Evolutionary conservation across 345 rosid genomes (phyloP), one percentile per base, ranked within the genome.

Genomic region (Erodium maritimum): DNA sequence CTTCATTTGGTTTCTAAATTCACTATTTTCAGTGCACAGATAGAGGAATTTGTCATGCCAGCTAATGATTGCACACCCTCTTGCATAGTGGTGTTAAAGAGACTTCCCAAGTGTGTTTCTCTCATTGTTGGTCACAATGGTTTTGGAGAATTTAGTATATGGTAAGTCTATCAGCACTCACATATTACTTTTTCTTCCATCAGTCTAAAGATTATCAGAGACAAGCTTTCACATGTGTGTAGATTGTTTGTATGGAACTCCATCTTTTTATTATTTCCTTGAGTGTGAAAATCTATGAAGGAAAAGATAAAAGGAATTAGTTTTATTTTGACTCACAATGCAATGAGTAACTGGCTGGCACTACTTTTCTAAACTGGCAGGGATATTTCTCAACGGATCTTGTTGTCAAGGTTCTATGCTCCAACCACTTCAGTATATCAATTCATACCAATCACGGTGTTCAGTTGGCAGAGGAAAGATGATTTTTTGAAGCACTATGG

Each of bases 81-180:
- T 57, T 66, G 79, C 78, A 77, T 85, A 61, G 67, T 83, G 67
- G 95, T 81, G 61, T 64, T 93, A 78, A 83, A 83, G 81, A 83
- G 76, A 68, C 77, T 89, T 66, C 86, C 89, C 7, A 73, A 79
- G 42, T 73, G 70, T 81, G 73, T 77, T 51, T 65, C 69, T 73
- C 77, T 88, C 17, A 73, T 91, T 58, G 60, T 89, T 18, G 95
- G 96, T 61, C 90, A 79, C 68, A 78, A 82, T 68, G 91, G 83
- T 70, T 65, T 71, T 65, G 94, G 89, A 59, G 91, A 89, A 65
- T 91, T 91, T 69, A 76, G 73, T 52, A 6, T 91, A 65, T 89
- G 99, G 96, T 91, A 84, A n/a, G 79, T 67, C 10, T 58, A 17
- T 17, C 14, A 4, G 53, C 53, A 46, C 18, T 61, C 11, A 24